phyloP scores from a whole-genome alignment of 768 basidiomycete genomes.

The Paxillus involutus region DNA sequence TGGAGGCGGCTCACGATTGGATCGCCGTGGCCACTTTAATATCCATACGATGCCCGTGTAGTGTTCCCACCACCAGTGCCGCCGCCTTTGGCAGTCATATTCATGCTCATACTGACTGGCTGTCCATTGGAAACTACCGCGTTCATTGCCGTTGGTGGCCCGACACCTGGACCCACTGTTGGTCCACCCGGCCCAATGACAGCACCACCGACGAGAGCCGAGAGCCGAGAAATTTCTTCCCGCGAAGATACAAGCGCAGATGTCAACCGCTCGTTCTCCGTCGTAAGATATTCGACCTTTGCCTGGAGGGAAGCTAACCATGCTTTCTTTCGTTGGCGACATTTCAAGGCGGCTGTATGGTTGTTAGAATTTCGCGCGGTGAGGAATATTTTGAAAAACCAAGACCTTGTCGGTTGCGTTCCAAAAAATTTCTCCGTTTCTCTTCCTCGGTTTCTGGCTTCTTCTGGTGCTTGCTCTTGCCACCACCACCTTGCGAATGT shows the following conservation, averaged over 20 bases:
- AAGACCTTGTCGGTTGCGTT: constrained; percentile 94
- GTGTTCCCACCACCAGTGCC: constrained; percentile 28
- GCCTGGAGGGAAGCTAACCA: constrained; percentile 93
- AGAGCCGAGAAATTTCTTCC: constrained; percentile 88
- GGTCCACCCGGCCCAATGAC: constrained; percentile 46
- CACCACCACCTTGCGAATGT: constrained; percentile 8
- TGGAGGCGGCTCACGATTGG: constrained; percentile 1
- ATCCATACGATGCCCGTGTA: constrained; percentile 41
- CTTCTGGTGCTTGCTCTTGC: constrained; percentile 41
- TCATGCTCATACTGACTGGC: constrained; percentile 45
- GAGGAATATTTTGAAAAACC: not conserved
- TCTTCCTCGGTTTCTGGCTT: constrained; percentile 98
- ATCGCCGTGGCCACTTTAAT: constrained; percentile 22
- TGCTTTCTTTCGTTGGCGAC: constrained; percentile 98
- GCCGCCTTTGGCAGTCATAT: constrained; percentile 37
- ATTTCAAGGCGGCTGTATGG: constrained; percentile 87
- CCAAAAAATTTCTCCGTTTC: constrained; percentile 94
- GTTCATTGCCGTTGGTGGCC: constrained; percentile 26
- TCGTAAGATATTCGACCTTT: constrained; percentile 88
- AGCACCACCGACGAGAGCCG: constrained; percentile 66
- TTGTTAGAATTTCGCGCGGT: constrained; percentile 4
- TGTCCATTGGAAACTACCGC: constrained; percentile 31
- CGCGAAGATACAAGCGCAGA: constrained; percentile 82
- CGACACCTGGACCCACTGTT: constrained; percentile 29
- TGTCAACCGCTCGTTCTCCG: constrained; percentile 93